Conservation (phyloP, 2,329 filamentous ascomycete species). For the Fusarium nelsonii region DNA sequence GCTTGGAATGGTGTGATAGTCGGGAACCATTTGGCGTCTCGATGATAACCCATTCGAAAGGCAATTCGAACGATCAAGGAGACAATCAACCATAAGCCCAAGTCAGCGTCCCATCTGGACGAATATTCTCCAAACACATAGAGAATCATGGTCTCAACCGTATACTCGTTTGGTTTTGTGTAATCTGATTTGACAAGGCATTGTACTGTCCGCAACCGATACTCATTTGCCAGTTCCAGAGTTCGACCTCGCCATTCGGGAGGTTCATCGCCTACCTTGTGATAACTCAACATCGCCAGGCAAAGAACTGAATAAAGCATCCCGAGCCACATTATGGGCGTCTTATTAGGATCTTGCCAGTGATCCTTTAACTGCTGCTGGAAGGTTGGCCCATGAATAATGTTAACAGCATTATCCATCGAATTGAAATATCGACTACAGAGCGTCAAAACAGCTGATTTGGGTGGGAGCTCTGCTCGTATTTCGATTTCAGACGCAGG, state of each 20-base stretch:
- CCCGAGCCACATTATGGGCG: constrained; percentile 82
- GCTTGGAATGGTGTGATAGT: constrained; percentile 79
- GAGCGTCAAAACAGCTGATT: constrained; percentile 84
- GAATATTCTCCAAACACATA: constrained; percentile 83
- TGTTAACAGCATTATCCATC: constrained; percentile 75
- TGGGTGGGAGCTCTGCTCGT: constrained; percentile 81
- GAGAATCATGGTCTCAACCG: constrained; percentile 81
- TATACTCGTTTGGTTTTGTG: constrained; percentile 78
- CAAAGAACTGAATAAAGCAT: constrained; percentile 82
- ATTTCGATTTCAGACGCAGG: constrained; percentile 81
- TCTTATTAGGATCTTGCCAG: constrained; percentile 79
- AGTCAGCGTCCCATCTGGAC: constrained; percentile 78
- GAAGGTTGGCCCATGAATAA: constrained; percentile 88
- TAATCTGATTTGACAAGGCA: constrained; percentile 82
- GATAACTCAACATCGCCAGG: constrained; percentile 82
- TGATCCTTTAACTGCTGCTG: constrained; percentile 75
- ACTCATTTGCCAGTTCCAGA: constrained; percentile 71
- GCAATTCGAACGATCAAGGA: constrained; percentile 68
- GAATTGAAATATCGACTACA: constrained; percentile 94
- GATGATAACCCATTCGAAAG: constrained; percentile 81
- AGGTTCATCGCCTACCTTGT: constrained; percentile 83
- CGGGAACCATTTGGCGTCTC: constrained; percentile 80
- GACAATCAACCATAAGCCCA: constrained; percentile 72
- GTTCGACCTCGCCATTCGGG: constrained; percentile 79
- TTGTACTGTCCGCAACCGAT: constrained; percentile 79